Conservation (phyloP, 768 basidiomycete genomes). For the Mycena floridula region DNA sequence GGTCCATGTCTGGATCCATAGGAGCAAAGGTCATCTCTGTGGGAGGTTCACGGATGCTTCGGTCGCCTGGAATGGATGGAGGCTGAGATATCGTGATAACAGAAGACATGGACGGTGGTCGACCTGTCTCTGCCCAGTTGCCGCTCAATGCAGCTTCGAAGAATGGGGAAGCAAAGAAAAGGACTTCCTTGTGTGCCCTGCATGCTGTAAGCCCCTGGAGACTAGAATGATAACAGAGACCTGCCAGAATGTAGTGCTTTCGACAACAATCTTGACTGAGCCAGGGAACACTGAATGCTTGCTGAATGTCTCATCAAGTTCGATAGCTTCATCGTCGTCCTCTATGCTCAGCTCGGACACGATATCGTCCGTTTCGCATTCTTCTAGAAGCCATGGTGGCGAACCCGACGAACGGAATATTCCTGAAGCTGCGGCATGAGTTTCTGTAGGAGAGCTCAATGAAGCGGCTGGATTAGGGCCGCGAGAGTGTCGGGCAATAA, state of each 20-base stretch:
- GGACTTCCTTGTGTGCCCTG: constrained; percentile 89
- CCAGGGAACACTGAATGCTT: constrained; percentile 66
- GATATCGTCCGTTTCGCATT: constrained; percentile 63
- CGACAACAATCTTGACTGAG: constrained; percentile 87
- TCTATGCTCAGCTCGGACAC: constrained; percentile 64
- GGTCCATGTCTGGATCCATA: constrained; percentile 42
- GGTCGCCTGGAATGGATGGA: constrained; percentile 49
- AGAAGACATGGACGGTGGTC: constrained; percentile 74
- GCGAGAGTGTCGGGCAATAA: constrained; percentile 82
- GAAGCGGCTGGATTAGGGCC: constrained; percentile 71
- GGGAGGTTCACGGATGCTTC: constrained; percentile 30
- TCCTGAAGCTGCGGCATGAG: constrained; percentile 81
- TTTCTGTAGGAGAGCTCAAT: constrained; percentile 81
- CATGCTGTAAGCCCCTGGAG: not conserved
- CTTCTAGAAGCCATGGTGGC: constrained; percentile 75
- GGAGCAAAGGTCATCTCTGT: constrained; percentile 59
- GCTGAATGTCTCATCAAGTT: constrained; percentile 76
- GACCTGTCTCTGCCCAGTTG: constrained; percentile 86
- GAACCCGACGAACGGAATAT: constrained; percentile 79
- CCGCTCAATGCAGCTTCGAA: constrained; percentile 89
- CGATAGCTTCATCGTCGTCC: constrained; percentile 65
- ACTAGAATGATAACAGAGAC: constrained; percentile 19
- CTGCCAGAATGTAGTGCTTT: constrained; percentile 86
- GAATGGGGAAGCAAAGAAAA: constrained; percentile 92
- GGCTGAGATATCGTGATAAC: constrained; percentile 82